Percentiles rank a stretch among this genome's conserved stretches.
These are phyloP conservation scores for Dictyostelium discoideum DNA, from an alignment of 78 protist species.

Conservation along the genomic window DNA sequence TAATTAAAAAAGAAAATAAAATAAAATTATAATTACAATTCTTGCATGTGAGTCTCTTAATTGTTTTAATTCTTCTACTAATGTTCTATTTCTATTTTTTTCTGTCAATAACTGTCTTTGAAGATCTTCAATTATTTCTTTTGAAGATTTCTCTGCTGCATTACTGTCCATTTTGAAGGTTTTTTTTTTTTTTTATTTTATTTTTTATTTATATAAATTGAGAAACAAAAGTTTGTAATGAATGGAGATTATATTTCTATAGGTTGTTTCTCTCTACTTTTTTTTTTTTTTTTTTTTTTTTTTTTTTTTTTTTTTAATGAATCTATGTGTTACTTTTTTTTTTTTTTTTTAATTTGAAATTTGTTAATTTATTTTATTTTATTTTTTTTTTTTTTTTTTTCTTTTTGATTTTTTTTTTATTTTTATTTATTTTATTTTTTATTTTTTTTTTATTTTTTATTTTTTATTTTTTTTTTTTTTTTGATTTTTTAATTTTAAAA, in stretches of 20 bases:
- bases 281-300: neutral
- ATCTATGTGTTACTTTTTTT: neutral
- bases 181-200: neutral
- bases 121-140: constrained; percentile 65
- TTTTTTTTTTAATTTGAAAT: too few relatives aligned
- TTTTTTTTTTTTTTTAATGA: neutral
- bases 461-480: too few relatives aligned
- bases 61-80: constrained; percentile 52
- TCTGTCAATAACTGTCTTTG: constrained; percentile 36
- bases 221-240: neutral
- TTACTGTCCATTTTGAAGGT: constrained; percentile 28
- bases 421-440: too few relatives aligned
- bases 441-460: too few relatives aligned
- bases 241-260: neutral
- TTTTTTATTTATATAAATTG: neutral
- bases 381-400: too few relatives aligned
- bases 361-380: too few relatives aligned
- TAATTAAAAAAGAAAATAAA: neutral
- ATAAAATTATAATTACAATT: constrained; percentile 34
- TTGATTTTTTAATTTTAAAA: neutral
- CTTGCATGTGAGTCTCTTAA: constrained; percentile 48
- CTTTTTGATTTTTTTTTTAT: too few relatives aligned
- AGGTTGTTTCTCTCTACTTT: neutral
- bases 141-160: neutral
- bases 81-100: constrained; percentile 28